Conservation (phyloP, 306 rosid genomes). For the Prunus mongolica region DNA sequence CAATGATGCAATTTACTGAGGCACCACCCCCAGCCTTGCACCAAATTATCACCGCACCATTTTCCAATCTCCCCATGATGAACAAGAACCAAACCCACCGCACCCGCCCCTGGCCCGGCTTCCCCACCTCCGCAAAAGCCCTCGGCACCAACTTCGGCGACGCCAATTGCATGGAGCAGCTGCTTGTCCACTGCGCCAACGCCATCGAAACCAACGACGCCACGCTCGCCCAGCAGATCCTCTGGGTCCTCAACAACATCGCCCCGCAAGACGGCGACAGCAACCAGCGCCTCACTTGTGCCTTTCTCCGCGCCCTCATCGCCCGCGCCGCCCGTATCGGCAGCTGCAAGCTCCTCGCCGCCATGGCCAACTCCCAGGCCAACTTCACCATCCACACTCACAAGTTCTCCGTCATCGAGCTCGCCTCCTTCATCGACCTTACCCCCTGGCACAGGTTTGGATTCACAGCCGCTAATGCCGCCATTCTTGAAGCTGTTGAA, state of each 20-base stretch:
- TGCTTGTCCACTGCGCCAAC: slow-evolving; percentile 83
- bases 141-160: slow-evolving; percentile 53
- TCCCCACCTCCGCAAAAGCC: slow-evolving; percentile 62
- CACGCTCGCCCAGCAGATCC: slow-evolving; percentile 80
- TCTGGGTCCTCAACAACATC: slow-evolving; percentile 92
- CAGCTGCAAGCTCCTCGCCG: slow-evolving; percentile 51
- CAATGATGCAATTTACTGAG: slow-evolving; percentile 74
- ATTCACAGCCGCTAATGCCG: slow-evolving; percentile 74
- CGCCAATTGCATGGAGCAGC: slow-evolving; percentile 86
- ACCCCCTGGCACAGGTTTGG: slow-evolving; percentile 96
- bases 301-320: slow-evolving; percentile 76
- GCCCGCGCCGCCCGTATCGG: slow-evolving; percentile 64
- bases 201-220: slow-evolving; percentile 83
- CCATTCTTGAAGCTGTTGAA: slow-evolving; percentile 68
- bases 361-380: slow-evolving; percentile 26
- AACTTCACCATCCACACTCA: slow-evolving; percentile 39
- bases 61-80: slow-evolving; percentile 48
- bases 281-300: slow-evolving; percentile 74
- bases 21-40: slow-evolving; percentile 34
- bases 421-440: slow-evolving; percentile 79
- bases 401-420: slow-evolving; percentile 69
- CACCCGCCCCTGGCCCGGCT: slow-evolving; percentile 66
- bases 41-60: slow-evolving; percentile 32
- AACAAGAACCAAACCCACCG: slow-evolving; percentile 54
- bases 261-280: slow-evolving; percentile 87